Evolutionary conservation across 148 eudicot species (phyloP).

Genomic region (Persicaria maculosa): DNA sequence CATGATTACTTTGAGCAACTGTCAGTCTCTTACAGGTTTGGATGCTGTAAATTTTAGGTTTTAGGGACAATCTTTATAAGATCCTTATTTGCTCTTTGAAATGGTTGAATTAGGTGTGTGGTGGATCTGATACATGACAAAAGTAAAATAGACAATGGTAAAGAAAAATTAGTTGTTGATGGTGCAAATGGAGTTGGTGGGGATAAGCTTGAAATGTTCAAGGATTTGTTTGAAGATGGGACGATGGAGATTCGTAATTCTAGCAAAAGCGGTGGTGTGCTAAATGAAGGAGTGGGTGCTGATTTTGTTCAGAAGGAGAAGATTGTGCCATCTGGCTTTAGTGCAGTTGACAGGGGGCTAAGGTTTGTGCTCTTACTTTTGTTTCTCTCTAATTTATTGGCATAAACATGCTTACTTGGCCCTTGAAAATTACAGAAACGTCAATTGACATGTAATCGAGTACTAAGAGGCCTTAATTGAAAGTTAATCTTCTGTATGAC

Average conservation of each 20-base stretch:
- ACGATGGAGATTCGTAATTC: slow-evolving; percentile 64
- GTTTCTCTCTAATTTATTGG: slow-evolving; percentile 2
- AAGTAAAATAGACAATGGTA: slow-evolving; percentile 15
- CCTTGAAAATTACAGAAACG: too few relatives aligned
- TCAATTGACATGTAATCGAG: too few relatives aligned
- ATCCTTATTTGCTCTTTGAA: neutral
- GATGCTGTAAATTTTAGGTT: slow-evolving; percentile 11
- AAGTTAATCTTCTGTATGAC: too few relatives aligned
- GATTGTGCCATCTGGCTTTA: slow-evolving; percentile 60
- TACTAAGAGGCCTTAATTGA: too few relatives aligned
- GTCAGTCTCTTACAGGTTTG: slow-evolving; percentile 63
- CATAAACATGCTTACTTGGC: neutral
- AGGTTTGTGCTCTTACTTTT: slow-evolving; percentile 49
- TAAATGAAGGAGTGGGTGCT: slow-evolving; percentile 95
- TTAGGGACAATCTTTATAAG: neutral
- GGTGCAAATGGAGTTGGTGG: slow-evolving; percentile 96
- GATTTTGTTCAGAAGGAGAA: slow-evolving; percentile 99
- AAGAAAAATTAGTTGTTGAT: slow-evolving; percentile 67
- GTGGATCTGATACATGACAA: slow-evolving; percentile 59
- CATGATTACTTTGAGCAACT: slow-evolving; percentile 63
- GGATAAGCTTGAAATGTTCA: slow-evolving; percentile 64
- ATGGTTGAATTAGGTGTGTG: slow-evolving; percentile 52
- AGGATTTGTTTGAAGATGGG: slow-evolving; percentile 36
- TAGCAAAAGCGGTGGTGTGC: slow-evolving; percentile 61
- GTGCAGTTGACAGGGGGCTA: slow-evolving; percentile 53